A percentile compares a stretch with the other conserved stretches of the same genome.
Evolutionary conservation across 1,284 basidiomycete species (phyloP).

Genomic region (Albatrellus sp.): DNA sequence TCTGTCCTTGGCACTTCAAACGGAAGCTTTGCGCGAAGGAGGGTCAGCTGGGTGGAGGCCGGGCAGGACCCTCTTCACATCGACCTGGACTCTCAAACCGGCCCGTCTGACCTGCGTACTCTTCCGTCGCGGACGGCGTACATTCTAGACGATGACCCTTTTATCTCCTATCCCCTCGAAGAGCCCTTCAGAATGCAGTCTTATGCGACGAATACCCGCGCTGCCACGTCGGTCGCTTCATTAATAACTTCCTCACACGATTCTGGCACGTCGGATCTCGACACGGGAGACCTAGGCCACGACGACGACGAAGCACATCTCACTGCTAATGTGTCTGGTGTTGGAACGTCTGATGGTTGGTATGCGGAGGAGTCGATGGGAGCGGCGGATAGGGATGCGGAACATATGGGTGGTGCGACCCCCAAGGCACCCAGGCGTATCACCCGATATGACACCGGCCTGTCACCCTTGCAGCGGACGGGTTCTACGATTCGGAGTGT

Average conservation of each 20-base stretch:
- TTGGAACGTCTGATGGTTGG: slow-evolving; percentile 17
- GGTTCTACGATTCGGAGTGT: slow-evolving; percentile 45
- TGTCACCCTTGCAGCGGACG: slow-evolving; percentile 47
- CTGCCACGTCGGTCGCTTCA: slow-evolving; percentile 37
- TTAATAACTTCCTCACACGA: slow-evolving; percentile 27
- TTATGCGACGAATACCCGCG: slow-evolving; percentile 20
- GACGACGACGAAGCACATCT: slow-evolving; percentile 47
- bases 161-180: slow-evolving; percentile 24
- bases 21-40: too few species aligned
- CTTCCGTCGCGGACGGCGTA: slow-evolving; percentile 13
- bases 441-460: slow-evolving; percentile 31
- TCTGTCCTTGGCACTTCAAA: too few species aligned
- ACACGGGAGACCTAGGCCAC: slow-evolving; percentile 21
- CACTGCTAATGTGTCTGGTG: slow-evolving; percentile 35
- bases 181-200: slow-evolving; percentile 16
- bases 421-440: slow-evolving; percentile 32
- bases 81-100: slow-evolving; percentile 9
- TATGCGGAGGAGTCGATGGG: slow-evolving; percentile 11
- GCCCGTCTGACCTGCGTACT: slow-evolving; percentile 11
- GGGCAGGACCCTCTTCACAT: slow-evolving; percentile 1
- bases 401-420: slow-evolving; percentile 22
- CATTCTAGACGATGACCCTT: slow-evolving; percentile 31
- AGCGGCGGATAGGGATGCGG: slow-evolving; percentile 16
- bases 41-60: too few species aligned
- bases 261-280: slow-evolving; percentile 18